phyloP scores from a whole-genome alignment of 768 basidiomycete species.

The Daedaleopsis nitida region DNA sequence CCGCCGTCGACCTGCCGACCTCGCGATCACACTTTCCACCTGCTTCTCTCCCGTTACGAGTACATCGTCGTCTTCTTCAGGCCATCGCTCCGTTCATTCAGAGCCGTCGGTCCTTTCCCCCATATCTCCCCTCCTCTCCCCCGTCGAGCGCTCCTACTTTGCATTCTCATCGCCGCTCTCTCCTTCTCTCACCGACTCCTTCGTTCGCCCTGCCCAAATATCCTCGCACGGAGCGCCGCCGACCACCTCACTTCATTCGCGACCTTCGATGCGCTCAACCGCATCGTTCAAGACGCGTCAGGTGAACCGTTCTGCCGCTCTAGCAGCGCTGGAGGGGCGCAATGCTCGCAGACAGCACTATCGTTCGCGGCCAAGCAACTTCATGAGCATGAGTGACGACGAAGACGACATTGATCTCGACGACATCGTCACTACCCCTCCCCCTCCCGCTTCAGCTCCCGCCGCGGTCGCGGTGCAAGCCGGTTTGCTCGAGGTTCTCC shows the following conservation, averaged over 20 bases:
- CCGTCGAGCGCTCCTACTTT: slow-evolving; percentile 25
- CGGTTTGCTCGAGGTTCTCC: slow-evolving; percentile 27
- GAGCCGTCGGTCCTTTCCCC: slow-evolving; percentile 27
- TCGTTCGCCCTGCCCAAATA: not conserved
- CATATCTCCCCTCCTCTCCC: slow-evolving; percentile 22
- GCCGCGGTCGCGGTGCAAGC: not conserved
- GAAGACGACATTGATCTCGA: slow-evolving; percentile 45
- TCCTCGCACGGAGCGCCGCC: slow-evolving; percentile 4
- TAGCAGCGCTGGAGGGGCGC: slow-evolving; percentile 66
- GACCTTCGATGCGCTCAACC: slow-evolving; percentile 36
- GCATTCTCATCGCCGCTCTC: slow-evolving; percentile 22
- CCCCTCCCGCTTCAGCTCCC: not conserved
- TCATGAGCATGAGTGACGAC: slow-evolving; percentile 71
- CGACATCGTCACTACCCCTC: slow-evolving; percentile 27
- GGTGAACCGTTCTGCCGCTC: slow-evolving; percentile 57
- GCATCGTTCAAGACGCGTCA: slow-evolving; percentile 47
- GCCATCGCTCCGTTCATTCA: slow-evolving; percentile 28
- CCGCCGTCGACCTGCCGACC: slow-evolving; percentile 23
- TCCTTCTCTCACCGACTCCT: slow-evolving; percentile 13
- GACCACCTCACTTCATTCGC: slow-evolving; percentile 13
- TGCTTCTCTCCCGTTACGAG: slow-evolving; percentile 15
- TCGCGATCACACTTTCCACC: slow-evolving; percentile 26
- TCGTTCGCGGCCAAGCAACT: slow-evolving; percentile 43
- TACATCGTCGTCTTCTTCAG: not conserved
- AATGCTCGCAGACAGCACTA: slow-evolving; percentile 1